Conservation (phyloP, 202 grass and related monocot genomes). For the Cymbopogon flexuosus region DNA sequence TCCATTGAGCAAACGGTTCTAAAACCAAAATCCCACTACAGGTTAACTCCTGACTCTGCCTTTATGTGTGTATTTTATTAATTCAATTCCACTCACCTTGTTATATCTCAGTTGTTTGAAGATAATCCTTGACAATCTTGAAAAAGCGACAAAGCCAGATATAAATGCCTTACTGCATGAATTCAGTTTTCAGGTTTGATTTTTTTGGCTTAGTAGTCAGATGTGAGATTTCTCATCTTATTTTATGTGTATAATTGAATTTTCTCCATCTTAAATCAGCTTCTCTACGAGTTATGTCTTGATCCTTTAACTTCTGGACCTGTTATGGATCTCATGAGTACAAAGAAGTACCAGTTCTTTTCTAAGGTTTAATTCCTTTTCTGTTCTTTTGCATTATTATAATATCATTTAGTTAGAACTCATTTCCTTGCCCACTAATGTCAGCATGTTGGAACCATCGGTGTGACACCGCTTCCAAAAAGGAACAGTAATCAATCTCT, state of each 20-base stretch:
- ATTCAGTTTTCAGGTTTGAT: conserved; percentile 91
- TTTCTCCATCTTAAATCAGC: conserved; percentile 49
- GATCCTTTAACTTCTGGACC: conserved; percentile 68
- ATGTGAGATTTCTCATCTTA: conserved; percentile 14
- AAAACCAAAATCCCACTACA: conserved; percentile 94
- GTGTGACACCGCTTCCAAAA: conserved; percentile 71
- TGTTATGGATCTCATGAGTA: conserved; percentile 84
- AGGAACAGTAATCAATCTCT: conserved; percentile 73
- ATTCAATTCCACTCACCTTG: conserved; percentile 28
- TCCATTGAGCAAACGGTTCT: conserved; percentile 64
- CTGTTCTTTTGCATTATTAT: conserved; percentile 26
- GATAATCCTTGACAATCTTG: conserved; percentile 93
- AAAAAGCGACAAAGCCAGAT: conserved; percentile 72
- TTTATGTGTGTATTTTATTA: conserved; percentile 35
- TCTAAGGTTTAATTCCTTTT: conserved; percentile 69
- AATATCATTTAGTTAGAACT: not conserved
- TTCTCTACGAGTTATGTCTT: conserved; percentile 81
- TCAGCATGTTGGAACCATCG: conserved; percentile 78
- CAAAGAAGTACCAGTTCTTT: conserved; percentile 91
- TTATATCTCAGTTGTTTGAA: conserved; percentile 77
- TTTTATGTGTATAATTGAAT: not conserved
- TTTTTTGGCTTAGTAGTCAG: not conserved
- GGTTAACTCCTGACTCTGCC: conserved; percentile 37
- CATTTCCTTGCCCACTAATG: conserved; percentile 27
- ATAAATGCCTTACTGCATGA: conserved; percentile 78